Evolutionary conservation across 2,329 filamentous ascomycete genomes (phyloP).

Genomic region (Magnaporthiopsis rhizophila): DNA sequence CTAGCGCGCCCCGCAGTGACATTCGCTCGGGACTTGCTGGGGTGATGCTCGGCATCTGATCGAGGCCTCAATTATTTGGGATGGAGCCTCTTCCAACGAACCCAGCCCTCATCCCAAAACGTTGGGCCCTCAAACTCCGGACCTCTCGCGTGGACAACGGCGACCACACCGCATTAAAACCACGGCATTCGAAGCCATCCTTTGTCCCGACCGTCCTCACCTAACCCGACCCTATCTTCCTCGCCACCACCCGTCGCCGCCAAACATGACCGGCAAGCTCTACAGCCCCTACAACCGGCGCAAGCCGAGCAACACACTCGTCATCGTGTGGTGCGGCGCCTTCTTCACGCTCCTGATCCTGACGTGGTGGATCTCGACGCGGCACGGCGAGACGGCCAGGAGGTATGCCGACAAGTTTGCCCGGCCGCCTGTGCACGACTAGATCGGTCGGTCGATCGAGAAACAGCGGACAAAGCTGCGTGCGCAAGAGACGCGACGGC

Average conservation of each 20-base stretch:
- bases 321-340: slow-evolving; percentile 14
- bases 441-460: not conserved
- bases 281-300: slow-evolving; percentile 15
- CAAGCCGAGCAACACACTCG: slow-evolving; percentile 13
- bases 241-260: not conserved
- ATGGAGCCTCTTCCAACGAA: too few relatives aligned
- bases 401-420: slow-evolving; percentile 12
- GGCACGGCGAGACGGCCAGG: slow-evolving; percentile 11
- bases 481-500: not conserved
- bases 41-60: not conserved
- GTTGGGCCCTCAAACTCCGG: not conserved
- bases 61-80: not conserved
- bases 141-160: not conserved
- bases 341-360: slow-evolving; percentile 14
- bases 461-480: not conserved
- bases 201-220: not conserved
- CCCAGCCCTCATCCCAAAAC: not conserved
- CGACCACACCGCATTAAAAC: too few relatives aligned
- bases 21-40: not conserved
- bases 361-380: slow-evolving; percentile 16
- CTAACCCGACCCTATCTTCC: not conserved
- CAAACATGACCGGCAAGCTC: slow-evolving; percentile 6
- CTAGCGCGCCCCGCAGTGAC: not conserved
- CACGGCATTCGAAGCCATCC: not conserved
- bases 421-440: not conserved